phyloP scores from a whole-genome alignment of 164 flowering plant species.

The Magnolia sinica region DNA sequence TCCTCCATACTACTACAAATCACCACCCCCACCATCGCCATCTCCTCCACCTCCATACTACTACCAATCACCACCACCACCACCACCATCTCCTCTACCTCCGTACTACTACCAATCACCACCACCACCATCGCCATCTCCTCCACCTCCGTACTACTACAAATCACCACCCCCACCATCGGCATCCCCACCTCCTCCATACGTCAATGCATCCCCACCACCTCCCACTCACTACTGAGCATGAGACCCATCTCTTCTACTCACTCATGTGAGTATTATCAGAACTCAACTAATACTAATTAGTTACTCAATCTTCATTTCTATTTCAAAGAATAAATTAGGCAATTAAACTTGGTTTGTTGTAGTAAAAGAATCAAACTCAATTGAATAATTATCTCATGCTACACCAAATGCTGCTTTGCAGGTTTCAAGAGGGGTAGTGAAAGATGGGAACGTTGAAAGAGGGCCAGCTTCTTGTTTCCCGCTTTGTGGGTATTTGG shows the following conservation, averaged over 20 bases:
- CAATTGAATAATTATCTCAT: too few relatives aligned
- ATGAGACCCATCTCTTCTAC: not conserved
- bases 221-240: slow-evolving; percentile 25
- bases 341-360: too few relatives aligned
- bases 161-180: slow-evolving; percentile 29
- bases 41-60: slow-evolving; percentile 11
- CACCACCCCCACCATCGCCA: slow-evolving; percentile 16
- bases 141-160: slow-evolving; percentile 27
- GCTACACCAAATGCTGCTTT: not conserved
- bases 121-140: slow-evolving; percentile 22
- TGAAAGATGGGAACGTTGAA: slow-evolving; percentile 19
- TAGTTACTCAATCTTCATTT: not conserved
- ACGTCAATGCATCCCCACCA: slow-evolving; percentile 30
- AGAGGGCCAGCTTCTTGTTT: not conserved
- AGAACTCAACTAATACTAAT: not conserved
- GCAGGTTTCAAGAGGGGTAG: slow-evolving; percentile 18
- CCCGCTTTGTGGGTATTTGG: not conserved
- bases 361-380: too few relatives aligned
- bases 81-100: slow-evolving; percentile 6
- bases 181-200: slow-evolving; percentile 24
- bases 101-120: slow-evolving; percentile 21
- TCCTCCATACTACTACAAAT: slow-evolving; percentile 23
- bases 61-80: slow-evolving; percentile 16
- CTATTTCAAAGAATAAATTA: too few relatives aligned
- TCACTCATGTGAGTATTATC: slow-evolving; percentile 17